Conservation (phyloP, 1,284 basidiomycete genomes). For the Austroboletus niveus region DNA sequence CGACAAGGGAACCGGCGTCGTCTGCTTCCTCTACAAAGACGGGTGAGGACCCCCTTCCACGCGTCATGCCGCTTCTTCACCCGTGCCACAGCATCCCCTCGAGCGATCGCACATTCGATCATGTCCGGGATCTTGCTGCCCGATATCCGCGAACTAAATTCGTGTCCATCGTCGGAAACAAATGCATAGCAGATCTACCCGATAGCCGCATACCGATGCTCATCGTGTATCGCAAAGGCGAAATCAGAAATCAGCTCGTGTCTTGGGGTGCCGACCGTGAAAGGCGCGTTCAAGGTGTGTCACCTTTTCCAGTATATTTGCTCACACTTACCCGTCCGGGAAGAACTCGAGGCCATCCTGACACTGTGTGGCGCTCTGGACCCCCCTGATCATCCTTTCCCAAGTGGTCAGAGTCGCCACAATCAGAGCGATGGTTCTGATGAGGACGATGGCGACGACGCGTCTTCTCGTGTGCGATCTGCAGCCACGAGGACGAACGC, state of each 20-base stretch:
- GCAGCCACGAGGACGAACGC: slow-evolving; percentile 56
- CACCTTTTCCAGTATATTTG: neutral
- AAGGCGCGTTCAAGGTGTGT: slow-evolving; percentile 74
- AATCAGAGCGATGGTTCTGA: slow-evolving; percentile 35
- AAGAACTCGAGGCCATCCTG: slow-evolving; percentile 72
- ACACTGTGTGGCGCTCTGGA: slow-evolving; percentile 61
- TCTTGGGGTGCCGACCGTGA: slow-evolving; percentile 81
- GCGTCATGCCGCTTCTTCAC: neutral
- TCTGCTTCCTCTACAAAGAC: slow-evolving; percentile 90
- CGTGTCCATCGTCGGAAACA: slow-evolving; percentile 91
- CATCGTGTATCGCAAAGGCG: slow-evolving; percentile 89
- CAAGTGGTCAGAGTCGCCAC: slow-evolving; percentile 19
- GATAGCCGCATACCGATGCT: slow-evolving; percentile 91
- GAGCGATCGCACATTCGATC: slow-evolving; percentile 74
- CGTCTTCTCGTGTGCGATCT: slow-evolving; percentile 52
- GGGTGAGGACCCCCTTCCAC: slow-evolving; percentile 49
- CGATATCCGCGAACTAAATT: slow-evolving; percentile 93
- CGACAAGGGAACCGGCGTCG: slow-evolving; percentile 77
- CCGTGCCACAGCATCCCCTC: slow-evolving; percentile 59
- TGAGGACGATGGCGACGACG: slow-evolving; percentile 45
- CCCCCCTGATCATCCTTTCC: slow-evolving; percentile 42
- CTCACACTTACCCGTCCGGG: slow-evolving; percentile 1
- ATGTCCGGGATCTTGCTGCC: slow-evolving; percentile 73
- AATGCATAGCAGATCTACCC: slow-evolving; percentile 95
- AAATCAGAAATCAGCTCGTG: slow-evolving; percentile 83